These are phyloP conservation scores for Komagataella populi DNA, from an alignment of 805 yeast species.

Conservation along the genomic window DNA sequence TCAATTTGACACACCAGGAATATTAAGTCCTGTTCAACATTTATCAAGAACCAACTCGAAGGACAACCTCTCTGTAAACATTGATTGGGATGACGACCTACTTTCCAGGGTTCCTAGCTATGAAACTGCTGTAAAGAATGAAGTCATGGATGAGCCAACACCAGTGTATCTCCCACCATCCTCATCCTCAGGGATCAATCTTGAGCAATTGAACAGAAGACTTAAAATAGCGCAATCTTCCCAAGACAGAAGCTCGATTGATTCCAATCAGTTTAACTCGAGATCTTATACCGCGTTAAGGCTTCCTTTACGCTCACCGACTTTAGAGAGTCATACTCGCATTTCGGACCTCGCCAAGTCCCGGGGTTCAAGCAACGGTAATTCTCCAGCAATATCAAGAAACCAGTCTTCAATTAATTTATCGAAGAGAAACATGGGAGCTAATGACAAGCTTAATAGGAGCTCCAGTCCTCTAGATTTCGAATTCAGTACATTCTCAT, in stretches of 20 bases:
- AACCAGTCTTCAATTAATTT: slow-evolving; percentile 21
- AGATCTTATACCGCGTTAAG: background rate
- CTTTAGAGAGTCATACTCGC: slow-evolving; percentile 6
- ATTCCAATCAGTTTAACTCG: background rate
- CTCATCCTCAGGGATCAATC: slow-evolving; percentile 23
- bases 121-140: slow-evolving; percentile 56
- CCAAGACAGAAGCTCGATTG: slow-evolving; percentile 2
- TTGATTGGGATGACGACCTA: slow-evolving; percentile 26
- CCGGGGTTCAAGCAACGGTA: slow-evolving; percentile 16
- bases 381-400: slow-evolving; percentile 28
- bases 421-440: background rate
- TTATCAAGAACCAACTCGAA: slow-evolving; percentile 47
- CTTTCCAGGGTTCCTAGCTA: slow-evolving; percentile 77
- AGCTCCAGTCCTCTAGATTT: background rate
- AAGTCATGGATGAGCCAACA: slow-evolving; percentile 38
- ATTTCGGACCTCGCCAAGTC: slow-evolving; percentile 15
- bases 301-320: background rate
- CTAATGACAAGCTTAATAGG: background rate
- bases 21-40: slow-evolving; percentile 40
- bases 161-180: slow-evolving; percentile 56
- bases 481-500: background rate
- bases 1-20: slow-evolving; percentile 23
- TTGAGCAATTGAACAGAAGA: slow-evolving; percentile 17
- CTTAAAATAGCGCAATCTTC: slow-evolving; percentile 10
- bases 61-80: slow-evolving; percentile 8